Base-by-base conservation (phyloP, 148 eudicot species). In the Silene conica region DNA sequence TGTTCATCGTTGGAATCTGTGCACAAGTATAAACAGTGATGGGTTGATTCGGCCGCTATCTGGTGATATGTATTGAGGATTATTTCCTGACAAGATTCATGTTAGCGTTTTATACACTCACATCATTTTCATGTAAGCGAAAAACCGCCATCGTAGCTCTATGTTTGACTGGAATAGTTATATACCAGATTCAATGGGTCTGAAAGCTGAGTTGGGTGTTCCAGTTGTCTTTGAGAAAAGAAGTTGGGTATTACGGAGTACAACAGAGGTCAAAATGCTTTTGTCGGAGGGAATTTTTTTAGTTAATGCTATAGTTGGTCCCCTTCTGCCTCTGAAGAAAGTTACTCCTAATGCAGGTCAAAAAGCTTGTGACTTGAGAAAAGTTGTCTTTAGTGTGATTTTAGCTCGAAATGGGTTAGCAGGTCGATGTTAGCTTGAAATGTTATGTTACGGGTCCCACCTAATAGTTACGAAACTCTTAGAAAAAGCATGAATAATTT, bases 301-400 rank as follows among this genome's bases (percentile, higher is more conserved):
- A 9, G 67, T 63, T 16, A 63, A 63, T 63, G 67, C 43, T 63
- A 28, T 9, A 63, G 67, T 63, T 63, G 41, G 19, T 63, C 41
- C 9, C 5, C 14, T 15, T 11, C 43, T 4, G n/a, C 28, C 6
- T 63, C 54, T 48, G 2, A 2, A 46, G 2, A 46, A 46, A 8
- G 13, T 46, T 48, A 48, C 15, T 48, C 12, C 12, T 9, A 46
- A 12, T 8, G 9, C 50, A 45, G 8, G 11, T 46, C 9, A 46
- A 46, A 46, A 46, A 3, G 50, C 31, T 28, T 28, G 31, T 7
- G 50, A 46, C 50, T 12, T 6, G 14, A 9, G 52, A 48, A 48
- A 9, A 5, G 52, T 48, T 10, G 15, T 48, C 12, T 9, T 48
- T 48, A 48, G 52, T 48, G 52, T 1, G 52, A 13, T 48, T 48